Evolutionary conservation across 2,329 filamentous ascomycete species (phyloP), one percentile per base, ranked within the genome.

Genomic region (Cercospora sojina): DNA sequence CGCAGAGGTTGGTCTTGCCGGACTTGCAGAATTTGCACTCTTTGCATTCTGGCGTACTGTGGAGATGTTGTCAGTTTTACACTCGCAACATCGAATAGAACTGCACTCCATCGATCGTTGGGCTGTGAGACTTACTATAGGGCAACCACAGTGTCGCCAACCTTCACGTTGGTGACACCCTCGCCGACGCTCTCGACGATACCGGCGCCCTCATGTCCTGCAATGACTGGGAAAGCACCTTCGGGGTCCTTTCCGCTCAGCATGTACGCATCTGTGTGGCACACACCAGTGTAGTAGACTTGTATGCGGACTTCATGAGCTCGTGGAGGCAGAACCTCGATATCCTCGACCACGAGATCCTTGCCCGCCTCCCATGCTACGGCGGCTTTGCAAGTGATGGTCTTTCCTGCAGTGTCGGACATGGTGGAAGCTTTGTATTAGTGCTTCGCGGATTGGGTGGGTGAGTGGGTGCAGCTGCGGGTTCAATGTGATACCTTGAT

Each of bases 11-110:
- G 76, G 94, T 98, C 89, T 99, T 99, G 83, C 94, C 95, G 49
- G 94, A 98, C 82, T 92, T 95, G 90, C 95, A 99, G 87, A 98
- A 98, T 85, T 98, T 98, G 89, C 95, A 99, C 81, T 98, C 94
- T 74, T 88, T 86, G 85, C 95, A 98, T 84, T 98, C 94, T 72
- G 95, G 95, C 56, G 93, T 98, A 85, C 93, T 96, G 76, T 64
- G 59, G 25, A 32, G 23, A 31, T 10, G 16, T 20, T 57, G 53
- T 57, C 23, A 51, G 41, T 10, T 55, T 31, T 18, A 13, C 12
- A 35, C 27, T 57, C 29, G 3, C 51, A 31, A 27, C 25, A 12
- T 16, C 53, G 31, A 20, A 23, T 16, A n/a, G 23, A 25, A 13
- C 12, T 23, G 23, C 2, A 25, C 2, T 9, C 16, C 23, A 27